phyloP scores from a whole-genome alignment of 805 yeast species.

The Zygosaccharomyces siamensis region DNA sequence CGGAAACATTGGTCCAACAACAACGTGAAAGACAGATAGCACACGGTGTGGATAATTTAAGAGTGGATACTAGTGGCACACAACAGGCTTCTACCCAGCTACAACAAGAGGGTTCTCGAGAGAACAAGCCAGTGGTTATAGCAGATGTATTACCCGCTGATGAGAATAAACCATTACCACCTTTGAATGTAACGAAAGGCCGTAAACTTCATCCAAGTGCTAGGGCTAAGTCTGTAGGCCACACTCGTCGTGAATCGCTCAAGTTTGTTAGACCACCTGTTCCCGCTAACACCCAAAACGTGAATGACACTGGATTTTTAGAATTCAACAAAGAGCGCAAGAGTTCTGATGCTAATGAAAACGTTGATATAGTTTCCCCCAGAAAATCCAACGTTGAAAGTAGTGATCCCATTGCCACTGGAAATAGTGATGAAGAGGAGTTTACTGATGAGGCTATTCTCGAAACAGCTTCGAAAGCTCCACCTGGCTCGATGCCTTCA shows the following conservation, averaged over 20 bases:
- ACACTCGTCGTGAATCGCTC: conserved; percentile 59
- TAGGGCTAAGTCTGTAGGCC: conserved; percentile 75
- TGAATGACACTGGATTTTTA: conserved; percentile 43
- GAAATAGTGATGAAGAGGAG: conserved; percentile 24
- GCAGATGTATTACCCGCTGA: conserved; percentile 11
- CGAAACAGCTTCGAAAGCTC: conserved; percentile 49
- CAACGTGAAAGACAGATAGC: conserved; percentile 26
- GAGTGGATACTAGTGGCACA: conserved; percentile 8
- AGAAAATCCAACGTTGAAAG: conserved; percentile 17
- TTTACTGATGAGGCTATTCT: conserved; percentile 47
- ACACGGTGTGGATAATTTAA: conserved; percentile 20
- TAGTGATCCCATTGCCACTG: conserved; percentile 11
- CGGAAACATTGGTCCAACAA: conserved; percentile 32
- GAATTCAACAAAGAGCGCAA: conserved; percentile 45
- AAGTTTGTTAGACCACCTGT: conserved; percentile 36
- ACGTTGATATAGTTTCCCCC: conserved; percentile 11
- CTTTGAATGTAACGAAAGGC: conserved; percentile 24
- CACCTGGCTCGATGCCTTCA: conserved; percentile 82
- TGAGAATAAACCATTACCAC: conserved; percentile 26
- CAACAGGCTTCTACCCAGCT: background rate
- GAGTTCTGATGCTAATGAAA: conserved; percentile 40
- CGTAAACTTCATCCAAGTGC: conserved; percentile 68
- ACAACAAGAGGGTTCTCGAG: background rate
- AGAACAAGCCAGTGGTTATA: conserved; percentile 3
- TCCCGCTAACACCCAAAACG: conserved; percentile 32